Percentiles rank a stretch among this genome's conserved stretches.
Conservation (phyloP, 2,329 filamentous ascomycete genomes). For the Exophiala phaeomuriformis region DNA sequence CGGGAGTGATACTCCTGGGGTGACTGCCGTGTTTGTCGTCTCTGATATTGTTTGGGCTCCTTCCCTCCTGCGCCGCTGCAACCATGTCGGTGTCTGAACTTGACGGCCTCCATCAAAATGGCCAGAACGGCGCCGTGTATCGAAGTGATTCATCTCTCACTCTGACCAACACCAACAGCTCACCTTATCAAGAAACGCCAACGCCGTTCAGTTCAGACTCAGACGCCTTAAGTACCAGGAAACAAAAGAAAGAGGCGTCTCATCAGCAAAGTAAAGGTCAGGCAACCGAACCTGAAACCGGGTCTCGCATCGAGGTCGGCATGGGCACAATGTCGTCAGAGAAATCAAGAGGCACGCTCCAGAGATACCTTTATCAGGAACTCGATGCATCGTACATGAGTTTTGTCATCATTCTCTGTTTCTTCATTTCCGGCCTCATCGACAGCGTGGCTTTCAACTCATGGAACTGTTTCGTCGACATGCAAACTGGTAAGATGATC, state of each 20-base stretch:
- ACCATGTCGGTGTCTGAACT: constrained; percentile 1
- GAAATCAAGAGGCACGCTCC: not conserved
- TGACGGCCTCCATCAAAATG: not conserved
- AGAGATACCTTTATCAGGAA: constrained; percentile 20
- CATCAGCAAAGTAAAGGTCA: too few species aligned
- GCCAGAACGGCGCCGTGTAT: not conserved
- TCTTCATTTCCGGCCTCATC: constrained; percentile 39
- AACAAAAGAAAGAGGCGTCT: too few species aligned
- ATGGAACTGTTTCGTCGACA: constrained; percentile 43
- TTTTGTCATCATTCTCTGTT: constrained; percentile 32
- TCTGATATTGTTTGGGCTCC: not conserved
- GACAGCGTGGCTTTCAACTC: constrained; percentile 42
- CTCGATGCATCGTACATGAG: constrained; percentile 22
- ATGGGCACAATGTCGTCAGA: not conserved
- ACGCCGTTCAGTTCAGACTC: not conserved
- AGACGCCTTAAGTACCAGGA: too few species aligned
- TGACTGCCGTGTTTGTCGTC: not conserved
- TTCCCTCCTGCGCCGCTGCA: not conserved
- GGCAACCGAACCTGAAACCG: not conserved
- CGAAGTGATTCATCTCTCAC: constrained; percentile 10
- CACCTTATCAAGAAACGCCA: not conserved
- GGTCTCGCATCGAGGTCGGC: not conserved
- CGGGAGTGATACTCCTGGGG: not conserved
- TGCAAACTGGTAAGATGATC: constrained; percentile 40
- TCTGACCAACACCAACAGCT: constrained; percentile 5